Conservation (phyloP, 148 eudicot species). For the Cornus kousa region DNA sequence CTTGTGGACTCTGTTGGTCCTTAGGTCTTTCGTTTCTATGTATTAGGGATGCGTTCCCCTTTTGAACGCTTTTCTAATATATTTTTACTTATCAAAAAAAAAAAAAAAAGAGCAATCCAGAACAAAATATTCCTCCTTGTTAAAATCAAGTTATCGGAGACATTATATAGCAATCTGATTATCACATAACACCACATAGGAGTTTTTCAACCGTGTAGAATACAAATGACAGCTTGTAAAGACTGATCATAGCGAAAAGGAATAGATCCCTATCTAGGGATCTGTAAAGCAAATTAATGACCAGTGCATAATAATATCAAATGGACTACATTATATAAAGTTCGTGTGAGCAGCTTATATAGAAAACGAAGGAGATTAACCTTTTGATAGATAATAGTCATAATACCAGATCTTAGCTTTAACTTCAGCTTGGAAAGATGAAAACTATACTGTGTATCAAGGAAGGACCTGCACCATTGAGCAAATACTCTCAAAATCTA, state of each 20-base stretch:
- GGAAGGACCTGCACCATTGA: slow-evolving; percentile 73
- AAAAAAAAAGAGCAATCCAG: too few relatives aligned
- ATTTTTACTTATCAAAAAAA: too few relatives aligned
- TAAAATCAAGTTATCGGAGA: too few relatives aligned
- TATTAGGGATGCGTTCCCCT: too few relatives aligned
- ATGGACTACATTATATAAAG: neutral
- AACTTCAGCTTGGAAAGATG: slow-evolving; percentile 70
- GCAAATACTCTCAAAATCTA: slow-evolving; percentile 4
- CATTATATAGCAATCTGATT: too few relatives aligned
- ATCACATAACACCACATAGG: neutral
- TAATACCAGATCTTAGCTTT: slow-evolving; percentile 81
- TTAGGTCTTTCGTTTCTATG: too few relatives aligned
- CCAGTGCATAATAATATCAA: neutral
- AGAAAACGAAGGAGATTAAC: slow-evolving; percentile 30
- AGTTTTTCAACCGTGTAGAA: neutral
- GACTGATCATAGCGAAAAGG: neutral
- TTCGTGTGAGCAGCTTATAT: neutral
- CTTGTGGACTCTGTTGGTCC: too few relatives aligned
- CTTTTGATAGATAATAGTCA: slow-evolving; percentile 80
- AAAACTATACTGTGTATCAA: slow-evolving; percentile 91
- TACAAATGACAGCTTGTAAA: slow-evolving; percentile 3
- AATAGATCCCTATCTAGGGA: neutral
- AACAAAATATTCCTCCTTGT: too few relatives aligned
- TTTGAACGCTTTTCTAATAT: too few relatives aligned
- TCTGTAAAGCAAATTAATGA: neutral